Evolutionary conservation across 805 yeast genomes (phyloP).

Genomic region (Candida dajiaensis): DNA sequence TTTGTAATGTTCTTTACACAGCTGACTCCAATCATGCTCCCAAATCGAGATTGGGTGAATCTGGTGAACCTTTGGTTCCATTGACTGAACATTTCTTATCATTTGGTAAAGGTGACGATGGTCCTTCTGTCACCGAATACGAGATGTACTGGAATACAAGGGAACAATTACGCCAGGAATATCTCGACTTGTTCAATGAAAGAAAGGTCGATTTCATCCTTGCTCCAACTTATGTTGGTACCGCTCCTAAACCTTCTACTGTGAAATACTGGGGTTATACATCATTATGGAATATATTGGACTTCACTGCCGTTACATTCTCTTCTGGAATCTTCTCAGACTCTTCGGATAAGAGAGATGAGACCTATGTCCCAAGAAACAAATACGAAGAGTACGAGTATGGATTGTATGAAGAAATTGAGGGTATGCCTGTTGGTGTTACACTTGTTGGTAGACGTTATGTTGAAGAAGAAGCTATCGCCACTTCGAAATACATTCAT

Average conservation of each 20-base stretch:
- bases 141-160: constrained; percentile 49
- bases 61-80: constrained; percentile 67
- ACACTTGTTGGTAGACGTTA: constrained; percentile 47
- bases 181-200: constrained; percentile 44
- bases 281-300: constrained; percentile 64
- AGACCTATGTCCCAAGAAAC: constrained; percentile 15
- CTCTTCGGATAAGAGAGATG: constrained; percentile 42
- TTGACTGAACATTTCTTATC: constrained; percentile 58
- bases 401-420: constrained; percentile 31
- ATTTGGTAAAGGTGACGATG: constrained; percentile 51
- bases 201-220: constrained; percentile 59
- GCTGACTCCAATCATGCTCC: constrained; percentile 66
- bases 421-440: constrained; percentile 49
- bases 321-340: constrained; percentile 45
- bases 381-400: constrained; percentile 21
- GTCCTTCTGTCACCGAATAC: constrained; percentile 44
- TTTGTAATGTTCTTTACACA: constrained; percentile 48
- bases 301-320: constrained; percentile 59
- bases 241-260: constrained; percentile 61
- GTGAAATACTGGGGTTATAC: constrained; percentile 80
- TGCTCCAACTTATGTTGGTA: constrained; percentile 62
- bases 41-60: constrained; percentile 41
- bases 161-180: constrained; percentile 53
- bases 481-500: constrained; percentile 30
- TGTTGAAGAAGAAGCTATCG: constrained; percentile 42